Base-by-base conservation (phyloP, 768 basidiomycete genomes). In the Collybia sordida region DNA sequence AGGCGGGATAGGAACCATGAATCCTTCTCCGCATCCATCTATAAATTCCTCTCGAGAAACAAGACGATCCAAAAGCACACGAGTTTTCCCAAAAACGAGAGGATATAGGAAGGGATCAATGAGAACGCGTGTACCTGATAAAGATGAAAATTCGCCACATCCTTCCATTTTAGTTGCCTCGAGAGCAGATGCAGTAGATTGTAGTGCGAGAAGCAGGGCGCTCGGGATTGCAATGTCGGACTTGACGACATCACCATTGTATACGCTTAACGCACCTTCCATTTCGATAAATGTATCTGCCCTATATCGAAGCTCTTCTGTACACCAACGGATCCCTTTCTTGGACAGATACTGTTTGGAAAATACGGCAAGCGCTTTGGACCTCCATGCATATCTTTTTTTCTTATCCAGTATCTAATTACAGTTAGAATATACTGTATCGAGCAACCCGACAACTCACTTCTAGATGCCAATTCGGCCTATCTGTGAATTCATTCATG, bases 91-190 rank as follows among this genome's bases (percentile, higher is more conserved):
- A 43, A 72, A 72, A 9, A 67, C 54, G 4, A 74, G 37, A 34
- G 62, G 64, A 52, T 64, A 75, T 1, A 75, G 64, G 6, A 72
- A 69, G 43, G 74, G 74, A 48, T 77, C 72, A 2, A 74, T 66
- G 34, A 75, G 64, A 45, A 74, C 72, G 12, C 76, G 70, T 1
- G 72, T 69, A 3, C 63, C 61, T 6, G 73, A 74, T 74, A 67
- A 0, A 74, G 73, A 37, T 65, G 68, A 4, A 53, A 74, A 72
- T 73, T 73, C 74, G 53, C 75, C 74, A 25, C 67, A 65, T 48
- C 64, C 34, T 0, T 60, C 58, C 7, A 63, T 66, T 0, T 67
- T 64, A 5, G 69, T 57, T 44, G 66, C 52, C 47, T 76, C 71
- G 9, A 76, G 67, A 4, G 49, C 21, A 5, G 47, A 35, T 12